Conservation (phyloP, 1,284 basidiomycete species). For the Uromyces viciae-fabae region DNA sequence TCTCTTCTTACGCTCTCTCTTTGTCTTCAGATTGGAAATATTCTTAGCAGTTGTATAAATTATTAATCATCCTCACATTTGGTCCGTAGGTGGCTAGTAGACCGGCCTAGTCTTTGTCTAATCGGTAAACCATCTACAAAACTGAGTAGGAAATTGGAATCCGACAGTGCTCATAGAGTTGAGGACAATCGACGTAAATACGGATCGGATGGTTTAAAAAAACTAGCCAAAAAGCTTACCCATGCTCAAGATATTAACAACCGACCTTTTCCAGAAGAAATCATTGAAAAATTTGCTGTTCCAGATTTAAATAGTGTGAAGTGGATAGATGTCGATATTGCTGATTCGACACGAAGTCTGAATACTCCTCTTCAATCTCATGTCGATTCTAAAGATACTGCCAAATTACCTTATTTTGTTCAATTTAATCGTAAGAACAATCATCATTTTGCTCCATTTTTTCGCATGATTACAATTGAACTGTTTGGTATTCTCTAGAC, state of each 20-base stretch:
- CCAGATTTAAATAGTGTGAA: slow-evolving; percentile 82
- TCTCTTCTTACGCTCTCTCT: too few relatives aligned
- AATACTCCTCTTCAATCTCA: slow-evolving; percentile 61
- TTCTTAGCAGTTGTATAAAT: not conserved
- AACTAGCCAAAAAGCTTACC: slow-evolving; percentile 68
- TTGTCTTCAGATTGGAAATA: not conserved
- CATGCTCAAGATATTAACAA: slow-evolving; percentile 84
- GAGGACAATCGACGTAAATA: slow-evolving; percentile 67
- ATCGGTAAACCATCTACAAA: slow-evolving; percentile 80
- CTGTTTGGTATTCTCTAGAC: slow-evolving; percentile 38
- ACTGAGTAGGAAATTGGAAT: slow-evolving; percentile 74
- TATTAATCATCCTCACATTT: not conserved
- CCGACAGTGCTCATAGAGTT: slow-evolving; percentile 74
- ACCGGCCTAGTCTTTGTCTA: slow-evolving; percentile 68
- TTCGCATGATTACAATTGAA: not conserved
- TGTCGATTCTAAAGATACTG: slow-evolving; percentile 66
- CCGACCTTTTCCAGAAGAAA: slow-evolving; percentile 69
- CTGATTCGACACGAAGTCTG: slow-evolving; percentile 48
- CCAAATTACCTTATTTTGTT: slow-evolving; percentile 75
- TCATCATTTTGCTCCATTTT: not conserved
- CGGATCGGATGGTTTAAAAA: slow-evolving; percentile 74
- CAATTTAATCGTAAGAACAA: slow-evolving; percentile 64
- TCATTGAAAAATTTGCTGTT: slow-evolving; percentile 78
- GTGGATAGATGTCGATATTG: slow-evolving; percentile 87
- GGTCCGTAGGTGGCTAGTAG: slow-evolving; percentile 75